Evolutionary conservation across 768 basidiomycete genomes (phyloP), one percentile per base, ranked within the genome.

Genomic region (Lactifluus subvellereus): DNA sequence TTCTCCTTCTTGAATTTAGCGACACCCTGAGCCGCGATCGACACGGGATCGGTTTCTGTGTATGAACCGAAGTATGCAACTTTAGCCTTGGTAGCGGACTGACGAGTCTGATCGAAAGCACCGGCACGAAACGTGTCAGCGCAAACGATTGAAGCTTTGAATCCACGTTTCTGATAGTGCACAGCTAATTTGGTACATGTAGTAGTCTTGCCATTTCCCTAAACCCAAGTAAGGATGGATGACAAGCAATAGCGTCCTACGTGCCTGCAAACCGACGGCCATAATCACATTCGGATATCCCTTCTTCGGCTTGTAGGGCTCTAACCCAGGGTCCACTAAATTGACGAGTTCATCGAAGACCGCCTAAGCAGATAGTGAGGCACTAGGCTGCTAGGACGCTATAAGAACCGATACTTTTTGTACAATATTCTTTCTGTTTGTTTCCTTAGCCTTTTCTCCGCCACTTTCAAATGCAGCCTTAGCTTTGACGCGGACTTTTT

Each of bases 41-140:
- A 80, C 7, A 98, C 97, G 2, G 97, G 97, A 73, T 99, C 95
- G 18, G 94, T 98, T 76, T 99, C 97, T 43, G 97, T 99, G 76
- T 99, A 98, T 57, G 91, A 94, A 22, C 97, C 97, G 76, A 94
- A 99, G 82, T 97, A 99, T 3, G 97, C 94, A 14, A 99, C 93
- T 74, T 98, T 98, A 43, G 97, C 97, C 74, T 97, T 96, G 14
- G 94, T 97, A 20, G 97, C 96, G 54, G 96, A 98, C 77, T 99
- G 97, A 72, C 97, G 88, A 11, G 97, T 93, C 74, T 99, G 97
- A 76, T 99, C 97, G 75, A 99, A 99, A 42, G 97, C 97, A 56
- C 97, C 97, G 3, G 97, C 97, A 77, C 97, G 91, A 80, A 99
- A 99, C 0, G 97, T 99, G 75, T 99, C 97, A 22, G 97, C 97